Conservation (phyloP, 495 filamentous ascomycete genomes). For the Filosporella fistucella region DNA sequence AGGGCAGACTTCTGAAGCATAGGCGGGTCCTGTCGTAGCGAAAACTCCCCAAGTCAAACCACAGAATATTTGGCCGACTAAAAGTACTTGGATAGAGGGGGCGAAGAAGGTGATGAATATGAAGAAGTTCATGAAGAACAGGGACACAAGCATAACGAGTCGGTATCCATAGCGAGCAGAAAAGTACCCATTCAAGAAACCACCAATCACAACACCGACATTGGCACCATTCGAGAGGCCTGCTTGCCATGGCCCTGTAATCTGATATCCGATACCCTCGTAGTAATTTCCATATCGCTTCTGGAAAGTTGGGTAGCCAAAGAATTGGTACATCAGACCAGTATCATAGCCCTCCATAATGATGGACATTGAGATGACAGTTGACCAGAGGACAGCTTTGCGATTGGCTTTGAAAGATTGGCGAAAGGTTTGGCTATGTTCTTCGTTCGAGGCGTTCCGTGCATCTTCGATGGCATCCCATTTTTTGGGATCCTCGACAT, state of each 20-base stretch:
- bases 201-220: neutral
- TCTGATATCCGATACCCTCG: constrained; percentile 24
- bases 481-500: too few relatives aligned
- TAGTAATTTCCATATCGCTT: constrained; percentile 53
- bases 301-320: constrained; percentile 55
- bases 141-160: constrained; percentile 56
- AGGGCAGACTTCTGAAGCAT: constrained; percentile 27
- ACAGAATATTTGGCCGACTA: constrained; percentile 62
- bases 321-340: constrained; percentile 50
- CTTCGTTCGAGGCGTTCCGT: constrained; percentile 9
- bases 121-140: constrained; percentile 39
- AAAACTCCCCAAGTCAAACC: constrained; percentile 72
- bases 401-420: constrained; percentile 14
- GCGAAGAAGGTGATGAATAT: constrained; percentile 61
- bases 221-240: constrained; percentile 4
- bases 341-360: constrained; percentile 63
- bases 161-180: constrained; percentile 40
- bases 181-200: constrained; percentile 38
- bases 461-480: constrained; percentile 12
- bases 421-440: constrained; percentile 5
- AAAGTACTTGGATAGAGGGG: constrained; percentile 48
- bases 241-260: constrained; percentile 29
- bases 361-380: constrained; percentile 53
- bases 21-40: constrained; percentile 45
- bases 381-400: constrained; percentile 35